phyloP scores from a whole-genome alignment of 2,329 filamentous ascomycete species.

The Passalora sequoiae region DNA sequence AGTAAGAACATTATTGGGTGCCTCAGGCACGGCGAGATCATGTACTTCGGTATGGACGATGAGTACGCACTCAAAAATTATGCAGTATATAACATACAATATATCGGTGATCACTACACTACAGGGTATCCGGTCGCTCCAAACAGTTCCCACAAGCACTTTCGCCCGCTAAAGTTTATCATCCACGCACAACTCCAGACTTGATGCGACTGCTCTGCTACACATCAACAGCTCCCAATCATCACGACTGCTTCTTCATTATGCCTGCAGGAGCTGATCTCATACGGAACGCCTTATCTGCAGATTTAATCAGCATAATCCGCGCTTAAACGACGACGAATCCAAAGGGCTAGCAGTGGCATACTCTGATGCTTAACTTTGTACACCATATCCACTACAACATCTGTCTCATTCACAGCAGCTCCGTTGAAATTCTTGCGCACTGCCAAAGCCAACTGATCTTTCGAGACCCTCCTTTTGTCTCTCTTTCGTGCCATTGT shows the following conservation, averaged over 20 bases:
- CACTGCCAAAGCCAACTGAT: constrained; percentile 65
- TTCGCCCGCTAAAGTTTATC: too few species aligned
- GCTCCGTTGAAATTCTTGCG: constrained; percentile 79
- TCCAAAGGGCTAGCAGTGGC: constrained; percentile 10
- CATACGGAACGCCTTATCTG: constrained; percentile 46
- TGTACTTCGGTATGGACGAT: too few species aligned
- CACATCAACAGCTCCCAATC: too few species aligned
- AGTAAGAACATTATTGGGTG: not conserved
- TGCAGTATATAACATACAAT: too few species aligned
- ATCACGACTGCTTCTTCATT: constrained; percentile 20
- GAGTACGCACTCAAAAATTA: too few species aligned
- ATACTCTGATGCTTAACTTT: constrained; percentile 58
- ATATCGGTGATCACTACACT: too few species aligned
- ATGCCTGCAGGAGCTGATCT: constrained; percentile 36
- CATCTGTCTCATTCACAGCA: constrained; percentile 74
- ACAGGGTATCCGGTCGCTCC: too few species aligned
- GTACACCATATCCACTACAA: constrained; percentile 74
- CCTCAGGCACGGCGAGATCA: too few species aligned
- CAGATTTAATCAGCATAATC: constrained; percentile 1
- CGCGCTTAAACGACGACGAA: not conserved
- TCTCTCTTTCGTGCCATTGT: constrained; percentile 66
- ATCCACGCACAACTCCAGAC: too few species aligned
- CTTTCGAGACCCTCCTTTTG: constrained; percentile 63
- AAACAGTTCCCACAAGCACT: too few species aligned
- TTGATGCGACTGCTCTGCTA: too few species aligned